These are phyloP conservation scores for Cladorrhinum samala DNA, from an alignment of 495 filamentous ascomycete species.

Conservation along the genomic window DNA sequence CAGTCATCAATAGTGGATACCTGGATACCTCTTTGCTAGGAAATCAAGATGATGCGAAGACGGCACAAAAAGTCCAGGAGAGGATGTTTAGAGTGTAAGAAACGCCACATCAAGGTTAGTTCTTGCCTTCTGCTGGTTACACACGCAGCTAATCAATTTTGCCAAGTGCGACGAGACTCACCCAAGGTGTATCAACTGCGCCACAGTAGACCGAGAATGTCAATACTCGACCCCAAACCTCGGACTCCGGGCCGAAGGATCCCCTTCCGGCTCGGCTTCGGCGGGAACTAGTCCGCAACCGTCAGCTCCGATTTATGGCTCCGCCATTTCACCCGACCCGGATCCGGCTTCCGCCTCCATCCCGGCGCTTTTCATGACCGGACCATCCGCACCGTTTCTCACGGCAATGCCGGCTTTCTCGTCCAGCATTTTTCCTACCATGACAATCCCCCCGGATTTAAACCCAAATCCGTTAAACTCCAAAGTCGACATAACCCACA, in stretches of 20 bases:
- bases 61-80: slow-evolving; percentile 53
- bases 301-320: background rate
- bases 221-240: slow-evolving; percentile 19
- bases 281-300: background rate
- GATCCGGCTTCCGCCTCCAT: slow-evolving; percentile 4
- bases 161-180: slow-evolving; percentile 31
- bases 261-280: background rate
- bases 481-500: slow-evolving; percentile 26
- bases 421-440: background rate
- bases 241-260: slow-evolving; percentile 4
- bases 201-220: slow-evolving; percentile 26
- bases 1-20: background rate
- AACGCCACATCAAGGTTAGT: slow-evolving; percentile 48
- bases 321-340: slow-evolving; percentile 1
- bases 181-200: slow-evolving; percentile 30
- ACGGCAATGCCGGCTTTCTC: too few relatives aligned
- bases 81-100: slow-evolving; percentile 55
- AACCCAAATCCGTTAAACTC: slow-evolving; percentile 3
- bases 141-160: background rate
- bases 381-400: background rate
- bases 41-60: slow-evolving; percentile 25
- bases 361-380: background rate
- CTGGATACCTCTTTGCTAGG: background rate
- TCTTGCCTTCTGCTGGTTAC: background rate
- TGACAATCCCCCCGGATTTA: background rate